Base-by-base conservation (phyloP, 495 filamentous ascomycete species). In the Aspergillus ellipticus region DNA sequence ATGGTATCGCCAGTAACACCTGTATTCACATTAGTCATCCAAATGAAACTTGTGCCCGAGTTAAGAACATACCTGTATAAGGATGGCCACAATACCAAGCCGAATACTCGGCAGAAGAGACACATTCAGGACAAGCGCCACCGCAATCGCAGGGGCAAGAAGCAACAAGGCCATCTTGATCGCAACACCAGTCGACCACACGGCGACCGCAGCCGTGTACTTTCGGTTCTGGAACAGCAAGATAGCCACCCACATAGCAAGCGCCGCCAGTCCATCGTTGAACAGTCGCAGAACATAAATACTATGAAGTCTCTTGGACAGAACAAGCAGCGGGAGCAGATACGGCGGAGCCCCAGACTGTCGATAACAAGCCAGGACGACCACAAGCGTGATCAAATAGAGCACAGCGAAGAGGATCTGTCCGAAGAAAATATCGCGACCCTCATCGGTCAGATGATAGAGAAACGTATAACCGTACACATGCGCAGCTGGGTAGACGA, bases 81-180 rank as follows among this genome's bases (percentile, higher is more conserved):
- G 84, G 8, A 74, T 70, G 66, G 96, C 92, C 42, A 92, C 73
- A 58, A 78, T 71, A 4, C 80, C 89, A 50, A 92, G 83, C 49
- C 73, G 78, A 42, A 96, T 58, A 50, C 85, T 84, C 20, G 78
- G 75, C 39, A 72, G 65, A 49, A 88, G 74, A 0, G 88, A 88
- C 46, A 85, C 65, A 8, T 84, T 86, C 28, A 93, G 82, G 42
- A 93, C 82, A 16, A 90, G 71, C 16, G 92, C 69, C 3, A 89
- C 67, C 0, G 82, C 89, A 48, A 98, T 78, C 0, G 88, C 92
- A 0, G 94, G 94, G 19, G 90, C 81, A 8, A 84, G 81, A 19
- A 97, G 79, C 21, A 97, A 78, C 26, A 96, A 65, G 16, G 88
- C 90, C 94, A 98, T 98, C 73, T 98, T 98, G 63, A 93, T 79